Evolutionary conservation across 148 eudicot species (phyloP).

Genomic region (Silene conica): DNA sequence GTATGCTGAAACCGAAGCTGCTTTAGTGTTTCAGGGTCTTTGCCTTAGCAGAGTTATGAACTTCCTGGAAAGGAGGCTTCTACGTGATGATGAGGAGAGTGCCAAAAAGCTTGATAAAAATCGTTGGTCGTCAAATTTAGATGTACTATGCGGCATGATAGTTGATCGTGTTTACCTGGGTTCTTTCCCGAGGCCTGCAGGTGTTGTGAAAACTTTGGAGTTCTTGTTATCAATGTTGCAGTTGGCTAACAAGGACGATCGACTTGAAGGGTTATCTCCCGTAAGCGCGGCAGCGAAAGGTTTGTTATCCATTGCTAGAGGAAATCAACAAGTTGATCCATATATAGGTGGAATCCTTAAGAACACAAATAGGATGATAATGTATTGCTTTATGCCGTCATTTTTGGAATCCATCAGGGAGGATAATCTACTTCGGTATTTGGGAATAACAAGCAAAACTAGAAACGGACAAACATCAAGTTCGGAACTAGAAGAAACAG

Average conservation of each 20-base stretch:
- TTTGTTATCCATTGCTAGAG: slow-evolving; percentile 79
- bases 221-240: slow-evolving; percentile 93
- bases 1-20: slow-evolving; percentile 76
- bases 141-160: slow-evolving; percentile 75
- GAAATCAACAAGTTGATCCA: slow-evolving; percentile 85
- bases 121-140: slow-evolving; percentile 87
- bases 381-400: slow-evolving; percentile 84
- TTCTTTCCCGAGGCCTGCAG: slow-evolving; percentile 85
- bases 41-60: slow-evolving; percentile 94
- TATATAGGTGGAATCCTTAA: slow-evolving; percentile 76
- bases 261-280: slow-evolving; percentile 77
- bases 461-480: slow-evolving; percentile 33
- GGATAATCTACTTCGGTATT: slow-evolving; percentile 58
- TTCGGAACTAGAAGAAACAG: slow-evolving; percentile 49
- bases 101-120: slow-evolving; percentile 83
- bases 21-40: slow-evolving; percentile 89
- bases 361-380: slow-evolving; percentile 79
- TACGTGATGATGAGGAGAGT: slow-evolving; percentile 92
- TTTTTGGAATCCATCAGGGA: slow-evolving; percentile 79
- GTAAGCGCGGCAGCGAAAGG: slow-evolving; percentile 46
- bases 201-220: slow-evolving; percentile 76
- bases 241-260: slow-evolving; percentile 95
- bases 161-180: slow-evolving; percentile 99
- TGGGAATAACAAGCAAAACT: slow-evolving; percentile 54
- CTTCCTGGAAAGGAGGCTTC: slow-evolving; percentile 90